Evolutionary conservation across 2,329 filamentous ascomycete species (phyloP), one percentile per base, ranked within the genome.

Genomic region (Davidsoniella eucalypti): DNA sequence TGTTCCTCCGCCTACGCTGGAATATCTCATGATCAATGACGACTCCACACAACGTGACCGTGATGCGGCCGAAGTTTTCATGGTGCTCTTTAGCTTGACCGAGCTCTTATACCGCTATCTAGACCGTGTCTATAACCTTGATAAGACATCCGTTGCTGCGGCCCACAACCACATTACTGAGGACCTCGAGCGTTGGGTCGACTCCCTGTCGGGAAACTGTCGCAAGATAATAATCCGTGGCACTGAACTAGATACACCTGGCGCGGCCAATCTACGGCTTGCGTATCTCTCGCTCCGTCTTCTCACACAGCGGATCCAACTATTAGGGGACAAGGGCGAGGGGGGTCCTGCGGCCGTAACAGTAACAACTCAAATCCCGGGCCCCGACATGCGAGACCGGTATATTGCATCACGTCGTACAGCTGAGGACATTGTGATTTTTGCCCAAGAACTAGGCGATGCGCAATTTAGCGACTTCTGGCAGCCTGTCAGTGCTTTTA

Each of bases 181-280:
- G 5, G 56, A 61, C 7, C 54, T 71, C 0, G 69, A 70, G 42
- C 54, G 63, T 1, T 74, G 71, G 71, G 63, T 69, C 8, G 67
- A 71, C 18, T 62, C 62, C 0, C 52, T 74, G 3, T 54, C 55
- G 1, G 64, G 61, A 1, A 58, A 62, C 4, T 59, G 65, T 2
- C 66, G 69, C 2, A 58, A 60, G 1, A 59, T 69, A 9, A 64
- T 71, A 16, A 60, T 69, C 1, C 62, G 68, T 3, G 70, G 70
- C 1, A 65, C 60, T 2, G 57, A 63, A 14, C 55, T 72, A 0
- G 57, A 63, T 2, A 57, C 65, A 0, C 65, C 68, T 0, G 72
- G 72, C 0, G 68, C 69, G 0, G 63, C 70, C 5, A 76, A 75
- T 47, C 61, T 76, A 12, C 68, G 72, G 2, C 58, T 76, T 2